Percentiles rank a stretch among this genome's conserved stretches.
These are phyloP conservation scores for Sicyos edulis DNA, from an alignment of 306 rosid genomes.

Conservation along the genomic window DNA sequence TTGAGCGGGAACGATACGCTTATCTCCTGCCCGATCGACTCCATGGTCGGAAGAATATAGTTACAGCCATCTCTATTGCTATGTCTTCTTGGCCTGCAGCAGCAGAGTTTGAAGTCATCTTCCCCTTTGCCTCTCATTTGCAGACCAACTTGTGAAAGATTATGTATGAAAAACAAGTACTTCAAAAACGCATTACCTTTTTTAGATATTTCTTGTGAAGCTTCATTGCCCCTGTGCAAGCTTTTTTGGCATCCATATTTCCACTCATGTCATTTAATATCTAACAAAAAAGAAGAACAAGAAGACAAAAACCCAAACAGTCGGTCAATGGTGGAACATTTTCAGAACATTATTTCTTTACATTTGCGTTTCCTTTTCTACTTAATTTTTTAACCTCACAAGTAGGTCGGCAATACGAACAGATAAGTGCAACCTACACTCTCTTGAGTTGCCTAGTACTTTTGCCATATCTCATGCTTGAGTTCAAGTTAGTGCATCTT, in stretches of 20 bases:
- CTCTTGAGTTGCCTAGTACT: neutral
- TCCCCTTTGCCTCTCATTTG: neutral
- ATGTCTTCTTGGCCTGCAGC: constrained; percentile 70
- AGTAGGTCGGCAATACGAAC: neutral
- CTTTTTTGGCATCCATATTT: constrained; percentile 88
- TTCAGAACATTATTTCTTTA: neutral
- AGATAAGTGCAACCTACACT: neutral
- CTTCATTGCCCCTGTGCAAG: constrained; percentile 93
- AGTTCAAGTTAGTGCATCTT: constrained; percentile 9
- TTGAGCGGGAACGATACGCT: neutral
- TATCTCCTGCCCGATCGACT: constrained; percentile 21
- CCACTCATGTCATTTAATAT: constrained; percentile 92
- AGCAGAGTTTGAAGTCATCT: neutral
- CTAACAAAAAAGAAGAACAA: constrained; percentile 30
- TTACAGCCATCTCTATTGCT: constrained; percentile 23
- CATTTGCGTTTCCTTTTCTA: neutral
- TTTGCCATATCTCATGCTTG: neutral
- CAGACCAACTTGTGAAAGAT: neutral
- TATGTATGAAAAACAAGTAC: neutral
- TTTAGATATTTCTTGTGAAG: constrained; percentile 87
- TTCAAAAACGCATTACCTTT: constrained; percentile 43
- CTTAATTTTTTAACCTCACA: neutral
- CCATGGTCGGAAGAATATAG: constrained; percentile 23
- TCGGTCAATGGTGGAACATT: neutral
- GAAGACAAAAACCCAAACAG: constrained; percentile 12